A percentile compares a stretch with the other conserved stretches of the same genome.
These are phyloP conservation scores for Kuraishia floccosa DNA, from an alignment of 805 yeast species.

Conservation along the genomic window DNA sequence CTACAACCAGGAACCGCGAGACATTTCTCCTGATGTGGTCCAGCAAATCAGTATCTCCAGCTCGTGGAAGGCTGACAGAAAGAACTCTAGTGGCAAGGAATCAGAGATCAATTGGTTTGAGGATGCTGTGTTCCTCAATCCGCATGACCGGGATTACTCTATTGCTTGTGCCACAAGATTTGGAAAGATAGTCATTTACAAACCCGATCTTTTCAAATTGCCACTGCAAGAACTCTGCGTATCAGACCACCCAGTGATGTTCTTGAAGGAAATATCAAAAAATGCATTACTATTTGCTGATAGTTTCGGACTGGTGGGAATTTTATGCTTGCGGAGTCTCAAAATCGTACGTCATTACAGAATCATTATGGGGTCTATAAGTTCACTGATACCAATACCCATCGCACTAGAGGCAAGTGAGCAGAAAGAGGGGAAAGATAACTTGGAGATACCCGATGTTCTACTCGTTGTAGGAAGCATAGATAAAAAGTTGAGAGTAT, in stretches of 20 bases:
- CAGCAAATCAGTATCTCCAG: too few relatives aligned
- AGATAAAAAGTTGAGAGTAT: constrained; percentile 11
- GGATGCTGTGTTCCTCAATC: constrained; percentile 9
- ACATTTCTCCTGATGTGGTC: constrained; percentile 6
- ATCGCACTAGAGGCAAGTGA: neutral
- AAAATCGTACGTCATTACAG: constrained; percentile 8
- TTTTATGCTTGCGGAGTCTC: constrained; percentile 10
- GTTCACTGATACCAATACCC: constrained; percentile 6
- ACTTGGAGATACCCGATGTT: too few relatives aligned
- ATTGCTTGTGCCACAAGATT: constrained; percentile 12
- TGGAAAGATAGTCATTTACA: constrained; percentile 13
- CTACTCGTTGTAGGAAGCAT: constrained; percentile 10
- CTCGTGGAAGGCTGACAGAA: too few relatives aligned
- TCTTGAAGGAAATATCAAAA: constrained; percentile 5
- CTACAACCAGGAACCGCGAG: constrained; percentile 3
- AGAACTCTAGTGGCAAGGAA: constrained; percentile 4
- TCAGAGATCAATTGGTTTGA: constrained; percentile 16
- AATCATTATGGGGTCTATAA: constrained; percentile 14
- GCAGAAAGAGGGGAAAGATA: too few relatives aligned
- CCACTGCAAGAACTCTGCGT: constrained; percentile 11
- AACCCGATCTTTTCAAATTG: constrained; percentile 11
- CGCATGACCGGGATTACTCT: neutral
- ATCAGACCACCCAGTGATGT: constrained; percentile 12
- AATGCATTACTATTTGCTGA: constrained; percentile 12
- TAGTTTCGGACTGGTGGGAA: constrained; percentile 12